Evolutionary conservation across 108 stramenopile genomes (phyloP).

Genomic region (Craspedostauros australis): DNA sequence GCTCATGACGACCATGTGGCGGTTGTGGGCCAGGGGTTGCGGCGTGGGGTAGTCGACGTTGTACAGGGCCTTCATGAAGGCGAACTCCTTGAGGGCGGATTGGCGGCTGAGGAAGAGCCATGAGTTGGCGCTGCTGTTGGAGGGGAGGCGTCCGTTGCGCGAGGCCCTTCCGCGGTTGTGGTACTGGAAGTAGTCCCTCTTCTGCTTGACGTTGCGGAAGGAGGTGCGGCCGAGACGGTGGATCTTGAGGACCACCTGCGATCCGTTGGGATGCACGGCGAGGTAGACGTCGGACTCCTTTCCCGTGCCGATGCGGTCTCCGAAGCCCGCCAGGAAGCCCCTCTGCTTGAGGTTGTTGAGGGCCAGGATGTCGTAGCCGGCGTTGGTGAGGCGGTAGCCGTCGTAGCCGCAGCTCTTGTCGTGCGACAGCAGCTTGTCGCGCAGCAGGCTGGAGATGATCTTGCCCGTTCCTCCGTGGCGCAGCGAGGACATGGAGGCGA

Average conservation of each 20-base stretch:
- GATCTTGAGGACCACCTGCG: slow-evolving; percentile 92
- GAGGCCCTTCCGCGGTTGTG: slow-evolving; percentile 40
- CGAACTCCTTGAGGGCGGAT: slow-evolving; percentile 92
- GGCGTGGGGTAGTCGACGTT: slow-evolving; percentile 93
- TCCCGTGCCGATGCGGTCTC: slow-evolving; percentile 97
- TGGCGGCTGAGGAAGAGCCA: slow-evolving; percentile 96
- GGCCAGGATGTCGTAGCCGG: slow-evolving; percentile 96
- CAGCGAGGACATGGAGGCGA: slow-evolving; percentile 85
- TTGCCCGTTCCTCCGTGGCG: slow-evolving; percentile 93
- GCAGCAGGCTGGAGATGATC: slow-evolving; percentile 75
- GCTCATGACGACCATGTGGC: slow-evolving; percentile 91
- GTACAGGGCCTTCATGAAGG: slow-evolving; percentile 96
- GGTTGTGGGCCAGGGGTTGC: slow-evolving; percentile 86
- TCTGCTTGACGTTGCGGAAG: slow-evolving; percentile 95
- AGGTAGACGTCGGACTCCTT: slow-evolving; percentile 91
- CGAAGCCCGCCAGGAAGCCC: slow-evolving; percentile 80
- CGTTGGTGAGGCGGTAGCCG: slow-evolving; percentile 94
- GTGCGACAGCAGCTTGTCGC: slow-evolving; percentile 93
- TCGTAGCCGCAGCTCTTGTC: slow-evolving; percentile 89
- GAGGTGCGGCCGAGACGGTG: slow-evolving; percentile 97
- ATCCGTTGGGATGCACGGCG: slow-evolving; percentile 62
- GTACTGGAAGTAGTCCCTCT: slow-evolving; percentile 93
- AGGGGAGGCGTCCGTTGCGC: slow-evolving; percentile 6
- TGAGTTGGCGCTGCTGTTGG: slow-evolving; percentile 53
- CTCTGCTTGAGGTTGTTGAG: slow-evolving; percentile 75